These are phyloP conservation scores for Leccinum sublutescens DNA, from an alignment of 768 basidiomycete species.

Conservation along the genomic window DNA sequence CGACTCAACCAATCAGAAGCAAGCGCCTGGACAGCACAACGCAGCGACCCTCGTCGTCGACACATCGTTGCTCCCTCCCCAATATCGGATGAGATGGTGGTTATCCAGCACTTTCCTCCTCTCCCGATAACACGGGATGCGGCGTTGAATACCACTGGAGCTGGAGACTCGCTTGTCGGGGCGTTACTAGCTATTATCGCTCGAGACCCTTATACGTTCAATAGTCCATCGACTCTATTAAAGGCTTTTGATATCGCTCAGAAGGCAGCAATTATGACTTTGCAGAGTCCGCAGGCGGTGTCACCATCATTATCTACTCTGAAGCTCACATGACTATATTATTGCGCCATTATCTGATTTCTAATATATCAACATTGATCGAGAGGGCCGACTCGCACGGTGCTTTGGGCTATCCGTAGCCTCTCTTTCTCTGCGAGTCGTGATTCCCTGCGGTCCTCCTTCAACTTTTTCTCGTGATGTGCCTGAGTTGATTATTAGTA, in stretches of 20 bases:
- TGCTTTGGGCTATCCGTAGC: slow-evolving; percentile 48
- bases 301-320: slow-evolving; percentile 56
- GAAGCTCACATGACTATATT: background rate
- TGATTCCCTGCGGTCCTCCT: slow-evolving; percentile 37
- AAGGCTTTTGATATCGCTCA: slow-evolving; percentile 56
- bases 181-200: slow-evolving; percentile 70
- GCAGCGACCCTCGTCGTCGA: slow-evolving; percentile 46
- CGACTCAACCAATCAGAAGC: slow-evolving; percentile 44
- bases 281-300: slow-evolving; percentile 59
- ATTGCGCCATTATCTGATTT: background rate
- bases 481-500: slow-evolving; percentile 35
- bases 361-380: slow-evolving; percentile 12
- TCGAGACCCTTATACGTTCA: slow-evolving; percentile 42
- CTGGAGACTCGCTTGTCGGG: slow-evolving; percentile 89
- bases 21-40: slow-evolving; percentile 48
- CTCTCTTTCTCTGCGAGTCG: slow-evolving; percentile 46
- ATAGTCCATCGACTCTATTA: slow-evolving; percentile 44
- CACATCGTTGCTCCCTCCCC: slow-evolving; percentile 52
- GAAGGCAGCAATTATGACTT: slow-evolving; percentile 57
- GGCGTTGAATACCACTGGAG: slow-evolving; percentile 80
- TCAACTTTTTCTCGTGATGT: slow-evolving; percentile 54
- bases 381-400: slow-evolving; percentile 62
- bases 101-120: slow-evolving; percentile 75
- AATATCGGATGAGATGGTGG: slow-evolving; percentile 45
- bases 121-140: slow-evolving; percentile 35